A percentile compares a stretch with the other conserved stretches of the same genome.
Evolutionary conservation across 768 basidiomycete genomes (phyloP).

Genomic region (Collybia nuda): DNA sequence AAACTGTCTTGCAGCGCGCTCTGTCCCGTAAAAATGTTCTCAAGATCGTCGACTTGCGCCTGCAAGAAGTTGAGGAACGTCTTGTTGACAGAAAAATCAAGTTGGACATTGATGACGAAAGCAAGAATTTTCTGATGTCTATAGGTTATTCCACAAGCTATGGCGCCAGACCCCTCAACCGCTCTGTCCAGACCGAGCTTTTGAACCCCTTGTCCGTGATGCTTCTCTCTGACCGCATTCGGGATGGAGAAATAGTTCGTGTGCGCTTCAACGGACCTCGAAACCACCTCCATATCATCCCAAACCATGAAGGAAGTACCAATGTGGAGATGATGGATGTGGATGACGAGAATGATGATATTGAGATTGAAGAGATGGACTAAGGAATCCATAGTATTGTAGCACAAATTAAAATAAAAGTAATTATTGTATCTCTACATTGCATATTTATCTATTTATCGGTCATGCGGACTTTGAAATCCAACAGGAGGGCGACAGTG

Average conservation of each 20-base stretch:
- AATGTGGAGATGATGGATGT: slow-evolving; percentile 61
- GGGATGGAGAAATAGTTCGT: slow-evolving; percentile 75
- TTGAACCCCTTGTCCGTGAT: slow-evolving; percentile 87
- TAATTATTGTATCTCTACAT: no score
- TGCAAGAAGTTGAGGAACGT: slow-evolving; percentile 83
- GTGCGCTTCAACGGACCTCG: slow-evolving; percentile 80
- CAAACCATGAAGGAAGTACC: slow-evolving; percentile 72
- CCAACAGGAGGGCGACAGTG: no score
- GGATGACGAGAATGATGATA: slow-evolving; percentile 53
- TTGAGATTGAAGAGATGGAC: slow-evolving; percentile 73
- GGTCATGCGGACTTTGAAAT: no score
- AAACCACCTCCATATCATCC: slow-evolving; percentile 75
- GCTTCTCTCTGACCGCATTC: slow-evolving; percentile 79
- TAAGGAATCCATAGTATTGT: slow-evolving; percentile 13
- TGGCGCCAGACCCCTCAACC: slow-evolving; percentile 90
- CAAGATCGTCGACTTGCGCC: slow-evolving; percentile 86
- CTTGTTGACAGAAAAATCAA: slow-evolving; percentile 79
- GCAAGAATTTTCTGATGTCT: slow-evolving; percentile 74
- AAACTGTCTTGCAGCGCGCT: slow-evolving; percentile 52
- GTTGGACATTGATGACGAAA: slow-evolving; percentile 72
- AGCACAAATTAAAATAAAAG: no score
- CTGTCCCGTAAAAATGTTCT: slow-evolving; percentile 76
- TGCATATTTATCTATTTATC: no score
- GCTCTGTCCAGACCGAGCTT: slow-evolving; percentile 89
- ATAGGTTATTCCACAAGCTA: slow-evolving; percentile 81